Conservation (phyloP, 2,329 filamentous ascomycete species). For the Colletotrichum sp. region DNA sequence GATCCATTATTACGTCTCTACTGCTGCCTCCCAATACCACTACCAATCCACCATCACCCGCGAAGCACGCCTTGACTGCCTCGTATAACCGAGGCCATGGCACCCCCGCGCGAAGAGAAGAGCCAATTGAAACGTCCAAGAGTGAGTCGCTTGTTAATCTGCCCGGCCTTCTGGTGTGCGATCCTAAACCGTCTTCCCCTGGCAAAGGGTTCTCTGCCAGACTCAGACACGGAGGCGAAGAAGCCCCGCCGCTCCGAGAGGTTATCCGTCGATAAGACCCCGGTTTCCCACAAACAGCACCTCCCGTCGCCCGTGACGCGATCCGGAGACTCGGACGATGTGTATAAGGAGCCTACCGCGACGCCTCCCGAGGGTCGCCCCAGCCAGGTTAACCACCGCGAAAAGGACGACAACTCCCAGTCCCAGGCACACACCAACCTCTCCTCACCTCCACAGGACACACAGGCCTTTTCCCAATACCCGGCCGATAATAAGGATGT, state of each 20-base stretch:
- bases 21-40: background rate
- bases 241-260: conserved; percentile 83
- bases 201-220: conserved; percentile 68
- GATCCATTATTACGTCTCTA: background rate
- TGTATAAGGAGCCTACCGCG: conserved; percentile 71
- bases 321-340: conserved; percentile 46
- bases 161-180: conserved; percentile 21
- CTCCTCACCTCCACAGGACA: conserved; percentile 69
- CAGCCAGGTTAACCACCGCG: conserved; percentile 58
- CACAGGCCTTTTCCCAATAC: conserved; percentile 72
- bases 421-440: conserved; percentile 39
- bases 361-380: conserved; percentile 69
- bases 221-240: conserved; percentile 72
- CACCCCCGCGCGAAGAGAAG: conserved; percentile 71
- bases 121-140: conserved; percentile 84
- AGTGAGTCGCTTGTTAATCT: conserved; percentile 54
- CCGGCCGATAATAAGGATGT: conserved; percentile 69
- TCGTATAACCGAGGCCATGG: conserved; percentile 44
- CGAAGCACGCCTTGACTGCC: background rate
- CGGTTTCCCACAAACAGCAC: conserved; percentile 67
- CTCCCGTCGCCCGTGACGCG: conserved; percentile 84
- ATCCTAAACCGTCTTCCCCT: conserved; percentile 24
- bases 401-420: conserved; percentile 53
- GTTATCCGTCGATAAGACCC: conserved; percentile 64
- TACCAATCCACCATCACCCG: background rate